Percentiles rank a stretch among this genome's conserved stretches.
Conservation (phyloP, 1,139 yeast genomes). For the Nakaseomyces kungkrabaensis region DNA sequence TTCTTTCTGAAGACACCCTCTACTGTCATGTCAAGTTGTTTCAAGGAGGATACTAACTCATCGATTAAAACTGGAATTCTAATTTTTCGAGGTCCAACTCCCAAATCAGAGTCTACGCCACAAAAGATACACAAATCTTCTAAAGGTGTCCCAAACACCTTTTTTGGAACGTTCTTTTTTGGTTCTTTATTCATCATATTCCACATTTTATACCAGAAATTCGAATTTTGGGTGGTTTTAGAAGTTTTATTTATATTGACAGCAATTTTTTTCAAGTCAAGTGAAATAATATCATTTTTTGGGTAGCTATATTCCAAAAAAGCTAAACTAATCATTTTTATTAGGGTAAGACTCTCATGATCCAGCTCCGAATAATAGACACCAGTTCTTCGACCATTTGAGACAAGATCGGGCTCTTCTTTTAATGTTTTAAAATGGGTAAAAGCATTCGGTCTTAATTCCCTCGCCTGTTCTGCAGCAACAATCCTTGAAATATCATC, state of each 20-base stretch:
- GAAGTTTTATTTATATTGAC: slow-evolving; percentile 11
- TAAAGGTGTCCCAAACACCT: slow-evolving; percentile 75
- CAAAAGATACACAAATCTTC: slow-evolving; percentile 60
- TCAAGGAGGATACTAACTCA: slow-evolving; percentile 72
- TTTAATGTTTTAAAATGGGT: slow-evolving; percentile 28
- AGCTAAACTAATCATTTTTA: slow-evolving; percentile 51
- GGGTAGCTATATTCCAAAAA: slow-evolving; percentile 12
- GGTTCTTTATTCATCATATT: slow-evolving; percentile 30
- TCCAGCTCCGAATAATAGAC: slow-evolving; percentile 66
- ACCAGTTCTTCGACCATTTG: slow-evolving; percentile 22
- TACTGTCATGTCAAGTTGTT: slow-evolving; percentile 89
- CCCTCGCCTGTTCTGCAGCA: slow-evolving; percentile 94
- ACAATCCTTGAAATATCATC: slow-evolving; percentile 97
- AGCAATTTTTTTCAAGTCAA: slow-evolving; percentile 9
- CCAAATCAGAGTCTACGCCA: slow-evolving; percentile 81
- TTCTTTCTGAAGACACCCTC: slow-evolving; percentile 95
- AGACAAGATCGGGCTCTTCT: slow-evolving; percentile 23
- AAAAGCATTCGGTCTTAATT: slow-evolving; percentile 44
- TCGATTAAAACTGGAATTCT: slow-evolving; percentile 81
- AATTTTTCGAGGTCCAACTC: slow-evolving; percentile 74
- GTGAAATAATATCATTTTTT: background rate
- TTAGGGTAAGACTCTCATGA: slow-evolving; percentile 39
- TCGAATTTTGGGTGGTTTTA: slow-evolving; percentile 13
- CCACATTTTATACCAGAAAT: slow-evolving; percentile 69
- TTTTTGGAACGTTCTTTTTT: slow-evolving; percentile 12